A percentile compares a stretch with the other conserved stretches of the same genome.
Conservation (phyloP, 768 basidiomycete genomes). For the Boletus eberwhitei region DNA sequence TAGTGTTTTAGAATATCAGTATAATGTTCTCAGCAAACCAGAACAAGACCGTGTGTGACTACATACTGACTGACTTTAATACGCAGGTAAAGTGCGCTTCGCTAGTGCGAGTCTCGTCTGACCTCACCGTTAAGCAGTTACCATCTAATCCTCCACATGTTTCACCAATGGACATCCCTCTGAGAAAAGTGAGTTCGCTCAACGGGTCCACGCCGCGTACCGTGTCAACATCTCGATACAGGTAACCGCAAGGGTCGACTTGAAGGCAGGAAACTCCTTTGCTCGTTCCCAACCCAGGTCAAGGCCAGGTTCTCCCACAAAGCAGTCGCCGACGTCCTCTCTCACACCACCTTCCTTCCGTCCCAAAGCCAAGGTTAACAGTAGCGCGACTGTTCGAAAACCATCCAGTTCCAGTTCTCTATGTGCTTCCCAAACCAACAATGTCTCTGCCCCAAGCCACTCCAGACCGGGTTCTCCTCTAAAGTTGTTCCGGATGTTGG, state of each 20-base stretch:
- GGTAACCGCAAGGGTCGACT: conserved; percentile 54
- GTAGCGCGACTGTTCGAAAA: conserved; percentile 42
- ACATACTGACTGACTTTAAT: background rate
- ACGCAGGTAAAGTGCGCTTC: background rate
- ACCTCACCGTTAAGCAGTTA: background rate
- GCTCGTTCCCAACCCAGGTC: conserved; percentile 33
- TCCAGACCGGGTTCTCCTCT: conserved; percentile 40
- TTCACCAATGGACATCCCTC: conserved; percentile 36
- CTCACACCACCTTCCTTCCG: conserved; percentile 32
- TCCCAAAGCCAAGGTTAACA: conserved; percentile 63
- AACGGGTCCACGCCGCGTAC: background rate
- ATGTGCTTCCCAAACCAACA: conserved; percentile 9
- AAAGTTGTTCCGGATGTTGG: conserved; percentile 35
- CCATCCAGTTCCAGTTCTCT: conserved; percentile 23
- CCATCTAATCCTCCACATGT: background rate
- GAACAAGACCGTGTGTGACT: conserved; percentile 2
- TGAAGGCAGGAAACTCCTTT: conserved; percentile 33
- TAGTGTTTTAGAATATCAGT: background rate
- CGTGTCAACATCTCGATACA: conserved; percentile 28
- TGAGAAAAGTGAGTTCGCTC: conserved; percentile 43
- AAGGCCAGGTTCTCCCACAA: conserved; percentile 50
- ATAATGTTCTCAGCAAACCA: conserved; percentile 5
- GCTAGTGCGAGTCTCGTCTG: background rate
- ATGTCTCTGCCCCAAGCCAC: conserved; percentile 39
- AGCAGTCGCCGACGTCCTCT: conserved; percentile 27